A percentile compares a stretch with the other conserved stretches of the same genome.
Evolutionary conservation across 495 filamentous ascomycete species (phyloP).

Genomic region (Lasiosphaeriaceae sp.): DNA sequence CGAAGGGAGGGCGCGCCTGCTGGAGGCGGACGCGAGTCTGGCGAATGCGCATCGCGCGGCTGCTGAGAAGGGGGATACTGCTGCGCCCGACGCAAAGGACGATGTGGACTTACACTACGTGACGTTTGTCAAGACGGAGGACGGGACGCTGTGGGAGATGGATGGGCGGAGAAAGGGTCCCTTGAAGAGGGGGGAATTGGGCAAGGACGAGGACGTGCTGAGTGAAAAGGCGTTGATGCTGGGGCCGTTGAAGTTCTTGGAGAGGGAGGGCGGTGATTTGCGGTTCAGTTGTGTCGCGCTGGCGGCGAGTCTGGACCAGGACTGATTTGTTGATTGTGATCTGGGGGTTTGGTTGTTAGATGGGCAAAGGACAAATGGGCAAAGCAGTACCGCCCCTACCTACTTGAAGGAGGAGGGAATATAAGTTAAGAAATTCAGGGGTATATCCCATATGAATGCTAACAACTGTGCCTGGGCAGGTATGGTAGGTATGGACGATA

Average conservation of each 20-base stretch:
- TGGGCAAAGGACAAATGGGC: too few species aligned
- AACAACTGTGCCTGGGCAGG: too few species aligned
- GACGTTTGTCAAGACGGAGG: conserved; percentile 71
- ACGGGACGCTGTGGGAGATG: conserved; percentile 74
- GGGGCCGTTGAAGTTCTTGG: conserved; percentile 58
- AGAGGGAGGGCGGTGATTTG: conserved; percentile 63
- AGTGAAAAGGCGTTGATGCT: conserved; percentile 61
- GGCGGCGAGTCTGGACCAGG: conserved; percentile 59
- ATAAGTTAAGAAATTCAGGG: too few species aligned
- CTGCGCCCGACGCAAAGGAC: conserved; percentile 62
- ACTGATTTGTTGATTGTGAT: too few species aligned
- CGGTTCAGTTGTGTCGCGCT: conserved; percentile 71
- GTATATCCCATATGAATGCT: too few species aligned
- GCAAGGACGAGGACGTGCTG: conserved; percentile 60
- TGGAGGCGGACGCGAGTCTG: conserved; percentile 68
- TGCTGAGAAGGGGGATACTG: conserved; percentile 67
- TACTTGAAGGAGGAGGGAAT: too few species aligned
- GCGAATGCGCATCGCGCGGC: conserved; percentile 70
- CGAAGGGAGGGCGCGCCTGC: conserved; percentile 58
- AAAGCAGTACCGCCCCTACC: too few species aligned
- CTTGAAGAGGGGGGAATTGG: conserved; percentile 54
- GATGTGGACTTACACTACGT: conserved; percentile 79
- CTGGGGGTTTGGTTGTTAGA: too few species aligned
- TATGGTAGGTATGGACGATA: too few species aligned
- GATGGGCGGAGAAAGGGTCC: conserved; percentile 75